Base-by-base conservation (phyloP, 371 early-diverging fungal genomes). In the Actinomucor elegans region DNA sequence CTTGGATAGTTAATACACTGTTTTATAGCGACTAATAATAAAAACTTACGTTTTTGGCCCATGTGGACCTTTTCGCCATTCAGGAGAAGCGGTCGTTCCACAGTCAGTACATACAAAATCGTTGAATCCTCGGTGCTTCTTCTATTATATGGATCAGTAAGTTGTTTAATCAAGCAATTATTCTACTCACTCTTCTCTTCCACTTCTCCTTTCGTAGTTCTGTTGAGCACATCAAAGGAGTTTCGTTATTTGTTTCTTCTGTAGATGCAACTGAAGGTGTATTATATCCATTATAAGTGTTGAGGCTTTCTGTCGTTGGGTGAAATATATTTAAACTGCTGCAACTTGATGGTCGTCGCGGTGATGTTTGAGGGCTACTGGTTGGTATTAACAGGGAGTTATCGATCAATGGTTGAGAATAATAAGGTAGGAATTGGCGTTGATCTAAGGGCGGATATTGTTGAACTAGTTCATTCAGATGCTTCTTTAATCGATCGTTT, bases 21-120 rank as follows among this genome's bases (percentile, higher is more conserved):
- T 4, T 38, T 11, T 5, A 50, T 8, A 47, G 17, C 31, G 17
- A 20, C 6, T n/a, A 26, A 26, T 40, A 48, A 15, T 14, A 11
- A 26, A 15, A 9, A 58, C 73, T 60, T 65, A 78, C 75, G 71
- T 75, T 60, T 73, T 78, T 11, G 86, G 79, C 10, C 90, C 90
- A 46, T 80, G 77, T 27, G 88, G 88, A 2, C 90, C 90, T 52
- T 84, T 79, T 32, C 92, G 76, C 92, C 93, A 93, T 52, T 86
- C 86, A 1, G 91, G 90, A 1, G 91, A 90, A 27, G 83, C 74
- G 2, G 84, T 84, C 27, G 87, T 85, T 35, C 79, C 78, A 70
- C 93, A 93, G 48, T 78, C 75, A 29, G 66, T 62, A 41, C 75
- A 75, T 21, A 70, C 59, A 32, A 64, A 55, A 21, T 69, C 63